Percentiles rank a stretch among this genome's conserved stretches.
phyloP scores from a whole-genome alignment of 2,329 filamentous ascomycete species.

The Colletotrichum theobromicola region DNA sequence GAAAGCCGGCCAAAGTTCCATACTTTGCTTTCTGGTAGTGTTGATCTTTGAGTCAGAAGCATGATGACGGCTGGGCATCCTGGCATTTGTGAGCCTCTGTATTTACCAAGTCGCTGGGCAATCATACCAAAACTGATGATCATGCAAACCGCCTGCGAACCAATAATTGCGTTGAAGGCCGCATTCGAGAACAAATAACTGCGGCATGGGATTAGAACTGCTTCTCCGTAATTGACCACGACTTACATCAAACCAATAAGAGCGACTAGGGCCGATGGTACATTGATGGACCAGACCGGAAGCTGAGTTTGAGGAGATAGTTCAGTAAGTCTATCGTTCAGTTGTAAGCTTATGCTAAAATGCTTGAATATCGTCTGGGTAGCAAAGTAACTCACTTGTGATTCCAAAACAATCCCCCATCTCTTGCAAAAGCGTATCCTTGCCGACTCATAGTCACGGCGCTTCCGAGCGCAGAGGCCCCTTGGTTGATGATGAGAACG shows the following conservation, averaged over 20 bases:
- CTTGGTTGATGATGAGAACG: background rate
- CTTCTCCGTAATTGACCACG: accelerated
- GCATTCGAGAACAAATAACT: background rate
- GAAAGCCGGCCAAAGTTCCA: background rate
- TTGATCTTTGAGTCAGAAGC: background rate
- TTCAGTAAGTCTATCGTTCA: background rate
- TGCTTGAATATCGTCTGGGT: no score
- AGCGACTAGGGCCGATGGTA: background rate
- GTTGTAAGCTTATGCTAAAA: background rate
- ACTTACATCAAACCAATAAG: background rate
- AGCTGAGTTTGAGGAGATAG: background rate
- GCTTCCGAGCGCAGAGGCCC: background rate
- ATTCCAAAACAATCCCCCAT: background rate
- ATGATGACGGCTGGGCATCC: background rate
- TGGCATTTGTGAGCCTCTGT: background rate
- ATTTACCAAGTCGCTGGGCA: background rate
- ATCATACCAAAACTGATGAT: background rate
- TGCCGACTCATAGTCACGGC: background rate
- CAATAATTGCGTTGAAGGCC: background rate
- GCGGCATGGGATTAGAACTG: background rate
- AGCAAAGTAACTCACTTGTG: background rate
- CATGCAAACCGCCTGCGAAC: background rate
- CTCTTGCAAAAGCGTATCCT: background rate
- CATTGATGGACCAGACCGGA: background rate
- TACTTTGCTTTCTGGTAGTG: background rate